phyloP scores from a whole-genome alignment of 768 basidiomycete species.

The Albatrellus ellisii region DNA sequence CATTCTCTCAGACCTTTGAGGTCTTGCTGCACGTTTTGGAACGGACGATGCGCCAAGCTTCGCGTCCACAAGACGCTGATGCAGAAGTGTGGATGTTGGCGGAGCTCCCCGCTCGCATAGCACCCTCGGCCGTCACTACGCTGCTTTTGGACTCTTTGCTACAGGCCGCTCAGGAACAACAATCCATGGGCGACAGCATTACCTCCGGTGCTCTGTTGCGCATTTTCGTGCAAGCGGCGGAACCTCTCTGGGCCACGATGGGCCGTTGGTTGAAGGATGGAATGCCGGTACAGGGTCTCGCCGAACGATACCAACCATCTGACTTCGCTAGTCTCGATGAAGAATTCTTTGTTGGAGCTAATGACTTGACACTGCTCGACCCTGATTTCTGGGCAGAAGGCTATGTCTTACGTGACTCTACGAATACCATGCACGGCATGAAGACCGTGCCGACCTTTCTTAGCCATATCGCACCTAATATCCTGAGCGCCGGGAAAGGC shows the following conservation, averaged over 20 bases:
- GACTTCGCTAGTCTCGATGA: constrained; percentile 32
- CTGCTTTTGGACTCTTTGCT: constrained; percentile 53
- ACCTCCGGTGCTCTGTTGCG: constrained; percentile 45
- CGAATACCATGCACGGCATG: constrained; percentile 16
- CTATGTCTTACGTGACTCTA: constrained; percentile 38
- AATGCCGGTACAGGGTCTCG: constrained; percentile 33
- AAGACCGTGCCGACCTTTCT: constrained; percentile 46
- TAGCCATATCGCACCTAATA: constrained; percentile 38
- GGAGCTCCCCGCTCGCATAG: constrained; percentile 24
- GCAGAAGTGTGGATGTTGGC: constrained; percentile 28
- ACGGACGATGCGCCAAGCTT: constrained; percentile 18
- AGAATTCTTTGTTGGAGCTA: constrained; percentile 75
- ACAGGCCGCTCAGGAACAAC: constrained; percentile 38
- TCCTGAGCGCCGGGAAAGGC: constrained; percentile 64
- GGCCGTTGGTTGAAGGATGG: constrained; percentile 63
- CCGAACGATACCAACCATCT: constrained; percentile 1
- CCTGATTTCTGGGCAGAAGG: constrained; percentile 75
- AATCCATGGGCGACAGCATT: constrained; percentile 41
- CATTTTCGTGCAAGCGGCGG: constrained; percentile 48
- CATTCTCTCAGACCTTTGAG: constrained; percentile 44
- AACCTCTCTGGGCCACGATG: constrained; percentile 65
- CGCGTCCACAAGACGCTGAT: constrained; percentile 14
- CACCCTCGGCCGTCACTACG: constrained; percentile 42
- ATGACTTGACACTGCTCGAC: constrained; percentile 39
- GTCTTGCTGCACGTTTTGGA: constrained; percentile 39